These are phyloP conservation scores for Ganoderma resinaceum DNA, from an alignment of 1,284 basidiomycete genomes.

Conservation along the genomic window DNA sequence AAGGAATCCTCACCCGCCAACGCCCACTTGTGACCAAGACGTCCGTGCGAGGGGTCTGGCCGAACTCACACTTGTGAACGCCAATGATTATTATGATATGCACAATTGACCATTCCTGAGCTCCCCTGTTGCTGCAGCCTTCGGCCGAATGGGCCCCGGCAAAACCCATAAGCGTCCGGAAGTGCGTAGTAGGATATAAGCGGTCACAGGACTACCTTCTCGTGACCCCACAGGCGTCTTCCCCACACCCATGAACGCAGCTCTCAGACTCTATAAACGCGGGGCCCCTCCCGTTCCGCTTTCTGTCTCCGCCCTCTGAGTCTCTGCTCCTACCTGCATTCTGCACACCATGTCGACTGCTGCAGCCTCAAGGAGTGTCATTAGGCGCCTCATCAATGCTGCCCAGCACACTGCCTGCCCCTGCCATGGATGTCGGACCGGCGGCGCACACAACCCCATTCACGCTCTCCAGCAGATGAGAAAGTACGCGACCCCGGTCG, in stretches of 20 bases:
- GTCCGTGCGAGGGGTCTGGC: too few relatives aligned
- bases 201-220: slow-evolving; percentile 32
- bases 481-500: slow-evolving; percentile 86
- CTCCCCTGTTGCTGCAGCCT: background rate
- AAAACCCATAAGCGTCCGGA: slow-evolving; percentile 1
- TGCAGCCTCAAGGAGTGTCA: slow-evolving; percentile 58
- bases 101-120: too few relatives aligned
- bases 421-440: slow-evolving; percentile 70
- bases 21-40: too few relatives aligned
- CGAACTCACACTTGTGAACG: too few relatives aligned
- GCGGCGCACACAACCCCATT: slow-evolving; percentile 49
- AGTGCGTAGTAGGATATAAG: slow-evolving; percentile 21
- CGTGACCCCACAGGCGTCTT: slow-evolving; percentile 32
- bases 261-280: slow-evolving; percentile 27
- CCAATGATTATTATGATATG: too few relatives aligned
- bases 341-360: slow-evolving; percentile 53
- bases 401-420: slow-evolving; percentile 79
- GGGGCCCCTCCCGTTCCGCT: slow-evolving; percentile 5
- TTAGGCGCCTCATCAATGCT: slow-evolving; percentile 74
- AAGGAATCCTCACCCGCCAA: too few relatives aligned
- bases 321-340: background rate
- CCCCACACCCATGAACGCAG: slow-evolving; percentile 25
- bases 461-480: slow-evolving; percentile 68
- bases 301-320: background rate
- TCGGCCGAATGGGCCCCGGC: background rate